Evolutionary conservation across 192 early-diverging fungal species (phyloP), one percentile per base, ranked within the genome.

Genomic region (Gonapodya sp.): DNA sequence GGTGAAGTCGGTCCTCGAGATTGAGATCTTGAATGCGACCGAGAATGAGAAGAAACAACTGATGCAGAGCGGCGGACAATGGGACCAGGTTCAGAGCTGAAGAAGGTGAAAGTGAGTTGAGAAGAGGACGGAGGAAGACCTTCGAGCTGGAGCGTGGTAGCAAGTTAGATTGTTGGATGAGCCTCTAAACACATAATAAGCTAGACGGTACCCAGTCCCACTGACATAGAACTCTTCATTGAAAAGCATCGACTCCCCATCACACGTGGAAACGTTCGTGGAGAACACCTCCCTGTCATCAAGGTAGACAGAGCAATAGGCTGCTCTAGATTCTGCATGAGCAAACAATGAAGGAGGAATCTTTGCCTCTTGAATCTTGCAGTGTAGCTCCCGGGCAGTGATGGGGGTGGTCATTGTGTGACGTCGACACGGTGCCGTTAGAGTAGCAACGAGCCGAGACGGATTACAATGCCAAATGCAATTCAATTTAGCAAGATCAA

Each of bases 211-310:
- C 8, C 8, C 46, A 64, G 24, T 64, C 46, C 24, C 8, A 64
- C 46, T 64, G 8, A 64, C 46, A 64, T 16, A 64, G 46, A 64
- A 64, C 24, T 64, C 46, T 24, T 64, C 46, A 24, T 64, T 64
- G 46, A 64, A 64, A 8, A 64, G 8, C 8, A 64, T 64, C 8
- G 46, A 64, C 46, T 64, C 46, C 46, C 46, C 46, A 24, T 64
- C 46, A 24, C 46, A 16, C 24, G 46, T 24, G 8, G 46, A 64
- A 8, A 64, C 46, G 8, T 8, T 8, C 8, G 46, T 64, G 8
- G 46, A 64, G 46, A 64, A 64, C 46, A 64, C 46, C 46, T 64
- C 46, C 46, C 46, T 64, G 46, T 64, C 46, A 64, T 64, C 46
- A 24, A 64, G 46, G 46, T 64, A 64, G 8, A 64, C 46, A 24